Conservation (phyloP, 2,329 filamentous ascomycete genomes). For the Dryadomyces quercivorus region DNA sequence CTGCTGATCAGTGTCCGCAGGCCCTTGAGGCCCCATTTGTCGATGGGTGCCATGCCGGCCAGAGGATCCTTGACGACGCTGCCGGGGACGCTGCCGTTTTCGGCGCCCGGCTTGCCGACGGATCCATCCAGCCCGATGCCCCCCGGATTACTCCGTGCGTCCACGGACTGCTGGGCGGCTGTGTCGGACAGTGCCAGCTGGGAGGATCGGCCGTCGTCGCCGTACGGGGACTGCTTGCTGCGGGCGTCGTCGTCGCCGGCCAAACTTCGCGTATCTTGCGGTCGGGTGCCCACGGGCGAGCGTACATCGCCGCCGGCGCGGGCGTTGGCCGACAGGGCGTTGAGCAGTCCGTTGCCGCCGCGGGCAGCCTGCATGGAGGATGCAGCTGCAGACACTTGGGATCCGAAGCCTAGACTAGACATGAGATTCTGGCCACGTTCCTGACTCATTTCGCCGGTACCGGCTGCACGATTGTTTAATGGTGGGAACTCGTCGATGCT, state of each 20-base stretch:
- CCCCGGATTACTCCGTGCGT: slow-evolving; percentile 29
- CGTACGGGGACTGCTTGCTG: slow-evolving; percentile 30
- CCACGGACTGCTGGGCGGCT: slow-evolving; percentile 15
- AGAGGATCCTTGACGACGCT: slow-evolving; percentile 42
- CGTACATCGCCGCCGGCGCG: slow-evolving; percentile 35
- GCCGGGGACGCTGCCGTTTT: slow-evolving; percentile 26
- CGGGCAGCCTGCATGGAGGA: slow-evolving; percentile 23
- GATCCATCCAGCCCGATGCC: slow-evolving; percentile 31
- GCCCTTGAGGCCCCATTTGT: slow-evolving; percentile 55
- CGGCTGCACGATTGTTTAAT: slow-evolving; percentile 43
- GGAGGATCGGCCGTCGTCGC: slow-evolving; percentile 23
- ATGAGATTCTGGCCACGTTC: slow-evolving; percentile 40
- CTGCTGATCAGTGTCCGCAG: slow-evolving; percentile 51
- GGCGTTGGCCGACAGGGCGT: slow-evolving; percentile 49
- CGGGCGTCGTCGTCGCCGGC: slow-evolving; percentile 30
- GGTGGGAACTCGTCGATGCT: slow-evolving; percentile 51
- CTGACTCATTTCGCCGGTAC: slow-evolving; percentile 41
- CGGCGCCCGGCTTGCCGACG: slow-evolving; percentile 21
- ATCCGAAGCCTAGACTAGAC: slow-evolving; percentile 40
- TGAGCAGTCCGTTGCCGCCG: slow-evolving; percentile 47
- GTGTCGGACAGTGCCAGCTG: neutral
- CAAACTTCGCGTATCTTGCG: slow-evolving; percentile 30
- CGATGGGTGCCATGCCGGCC: slow-evolving; percentile 46
- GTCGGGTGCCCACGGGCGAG: slow-evolving; percentile 33
- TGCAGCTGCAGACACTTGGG: slow-evolving; percentile 19